A percentile compares a stretch with the other conserved stretches of the same genome.
Evolutionary conservation across 2,329 filamentous ascomycete genomes (phyloP).

Genomic region (Cadophora sp.): DNA sequence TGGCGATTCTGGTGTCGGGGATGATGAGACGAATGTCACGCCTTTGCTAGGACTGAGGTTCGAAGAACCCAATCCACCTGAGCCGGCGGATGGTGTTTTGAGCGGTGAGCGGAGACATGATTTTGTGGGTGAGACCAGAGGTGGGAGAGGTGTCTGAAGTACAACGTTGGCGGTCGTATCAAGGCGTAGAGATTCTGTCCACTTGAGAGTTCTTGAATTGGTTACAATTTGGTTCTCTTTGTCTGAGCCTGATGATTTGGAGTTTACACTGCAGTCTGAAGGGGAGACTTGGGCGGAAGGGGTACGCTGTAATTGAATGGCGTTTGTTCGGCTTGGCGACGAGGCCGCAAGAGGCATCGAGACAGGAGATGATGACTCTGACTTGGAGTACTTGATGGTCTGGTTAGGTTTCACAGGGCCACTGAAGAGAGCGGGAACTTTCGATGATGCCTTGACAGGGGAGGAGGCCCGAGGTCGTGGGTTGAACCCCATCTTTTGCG

Average conservation of each 20-base stretch:
- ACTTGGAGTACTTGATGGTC: slow-evolving; percentile 1
- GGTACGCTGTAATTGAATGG: slow-evolving; percentile 17
- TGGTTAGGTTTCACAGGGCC: background rate
- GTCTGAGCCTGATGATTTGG: slow-evolving; percentile 16
- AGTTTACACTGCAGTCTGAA: slow-evolving; percentile 23
- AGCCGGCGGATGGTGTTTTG: slow-evolving; percentile 32
- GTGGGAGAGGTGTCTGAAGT: slow-evolving; percentile 23
- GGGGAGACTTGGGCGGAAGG: slow-evolving; percentile 12
- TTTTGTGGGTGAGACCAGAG: slow-evolving; percentile 40
- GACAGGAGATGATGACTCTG: slow-evolving; percentile 26
- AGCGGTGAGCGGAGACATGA: slow-evolving; percentile 43
- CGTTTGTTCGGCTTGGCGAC: slow-evolving; percentile 36
- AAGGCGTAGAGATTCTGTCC: slow-evolving; percentile 36
- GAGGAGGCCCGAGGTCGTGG: slow-evolving; percentile 36
- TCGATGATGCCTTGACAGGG: slow-evolving; percentile 26
- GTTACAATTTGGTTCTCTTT: slow-evolving; percentile 32
- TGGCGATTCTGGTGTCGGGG: slow-evolving; percentile 38
- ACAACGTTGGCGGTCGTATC: slow-evolving; percentile 19
- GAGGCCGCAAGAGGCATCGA: slow-evolving; percentile 29
- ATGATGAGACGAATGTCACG: slow-evolving; percentile 45
- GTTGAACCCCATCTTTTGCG: slow-evolving; percentile 42
- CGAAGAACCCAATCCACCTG: background rate
- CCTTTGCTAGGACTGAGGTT: slow-evolving; percentile 38
- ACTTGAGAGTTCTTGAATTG: slow-evolving; percentile 36
- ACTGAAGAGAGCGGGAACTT: slow-evolving; percentile 27